Evolutionary conservation across 371 early-diverging fungal genomes (phyloP).

Genomic region (Mycotypha africana): DNA sequence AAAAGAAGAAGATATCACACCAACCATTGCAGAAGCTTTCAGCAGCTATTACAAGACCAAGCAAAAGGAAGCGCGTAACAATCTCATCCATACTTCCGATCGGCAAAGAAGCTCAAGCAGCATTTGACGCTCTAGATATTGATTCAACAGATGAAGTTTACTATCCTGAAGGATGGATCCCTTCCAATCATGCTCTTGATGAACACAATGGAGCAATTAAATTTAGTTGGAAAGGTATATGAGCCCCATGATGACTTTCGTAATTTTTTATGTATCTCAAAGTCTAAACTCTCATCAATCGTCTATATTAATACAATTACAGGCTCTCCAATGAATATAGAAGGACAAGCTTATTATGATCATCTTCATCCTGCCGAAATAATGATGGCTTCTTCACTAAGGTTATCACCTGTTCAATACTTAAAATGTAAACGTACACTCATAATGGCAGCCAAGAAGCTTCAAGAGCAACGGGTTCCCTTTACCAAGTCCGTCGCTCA

Average conservation of each 20-base stretch:
- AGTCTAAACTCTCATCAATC: no score
- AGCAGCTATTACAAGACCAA: no score
- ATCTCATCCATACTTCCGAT: constrained; percentile 18
- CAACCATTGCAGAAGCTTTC: constrained; percentile 1
- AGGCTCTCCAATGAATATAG: constrained; percentile 46
- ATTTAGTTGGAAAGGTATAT: constrained; percentile 28
- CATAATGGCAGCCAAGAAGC: constrained; percentile 22
- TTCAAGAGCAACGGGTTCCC: constrained; percentile 20
- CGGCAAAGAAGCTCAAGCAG: constrained; percentile 21
- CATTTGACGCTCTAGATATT: constrained; percentile 27
- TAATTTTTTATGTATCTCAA: neutral
- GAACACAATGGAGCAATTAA: constrained; percentile 12
- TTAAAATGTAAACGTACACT: constrained; percentile 37
- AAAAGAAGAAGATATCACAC: neutral
- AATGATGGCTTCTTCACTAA: constrained; percentile 55
- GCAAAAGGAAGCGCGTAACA: constrained; percentile 13
- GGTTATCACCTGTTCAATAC: constrained; percentile 62
- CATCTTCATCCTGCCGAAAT: constrained; percentile 49
- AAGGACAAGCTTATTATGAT: constrained; percentile 33
- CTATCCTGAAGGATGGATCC: constrained; percentile 21
- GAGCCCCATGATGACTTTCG: neutral
- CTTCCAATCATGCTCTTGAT: constrained; percentile 13
- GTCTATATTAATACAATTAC: no score
- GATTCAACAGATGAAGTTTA: constrained; percentile 14
- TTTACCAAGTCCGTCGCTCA: constrained; percentile 35